phyloP scores from a whole-genome alignment of 164 flowering plant genomes.

The Sextonia rubra region DNA sequence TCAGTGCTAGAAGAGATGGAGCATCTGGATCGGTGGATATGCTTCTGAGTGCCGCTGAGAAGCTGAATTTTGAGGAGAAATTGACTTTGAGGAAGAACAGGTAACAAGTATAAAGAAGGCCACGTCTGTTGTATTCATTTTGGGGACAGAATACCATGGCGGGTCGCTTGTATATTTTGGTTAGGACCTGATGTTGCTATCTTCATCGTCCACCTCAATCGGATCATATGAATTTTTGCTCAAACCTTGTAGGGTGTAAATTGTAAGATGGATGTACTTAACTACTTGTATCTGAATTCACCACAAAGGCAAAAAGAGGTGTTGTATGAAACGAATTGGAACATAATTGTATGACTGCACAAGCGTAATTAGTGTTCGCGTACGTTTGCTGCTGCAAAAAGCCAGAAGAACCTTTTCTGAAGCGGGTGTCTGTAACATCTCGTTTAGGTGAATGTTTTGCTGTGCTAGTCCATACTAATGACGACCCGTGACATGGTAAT shows the following conservation, averaged over 20 bases:
- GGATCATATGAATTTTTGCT: background rate
- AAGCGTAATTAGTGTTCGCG: too few relatives aligned
- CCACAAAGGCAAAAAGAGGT: background rate
- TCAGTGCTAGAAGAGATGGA: constrained; percentile 11
- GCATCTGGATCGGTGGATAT: constrained; percentile 45
- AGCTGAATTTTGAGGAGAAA: constrained; percentile 43
- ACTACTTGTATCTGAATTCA: too few relatives aligned
- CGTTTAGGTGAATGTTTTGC: too few relatives aligned
- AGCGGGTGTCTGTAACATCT: too few relatives aligned
- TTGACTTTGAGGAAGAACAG: background rate
- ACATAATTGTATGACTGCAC: too few relatives aligned
- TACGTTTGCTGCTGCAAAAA: too few relatives aligned
- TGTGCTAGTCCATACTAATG: too few relatives aligned
- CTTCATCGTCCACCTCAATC: background rate
- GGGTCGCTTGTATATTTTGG: background rate
- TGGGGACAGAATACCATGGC: background rate
- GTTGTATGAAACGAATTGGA: background rate
- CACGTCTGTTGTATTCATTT: background rate
- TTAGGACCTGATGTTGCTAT: background rate
- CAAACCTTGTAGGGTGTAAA: background rate
- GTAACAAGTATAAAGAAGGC: background rate
- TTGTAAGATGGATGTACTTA: background rate
- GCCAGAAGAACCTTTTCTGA: too few relatives aligned
- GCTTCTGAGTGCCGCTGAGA: constrained; percentile 66
- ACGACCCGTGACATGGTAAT: too few relatives aligned